A percentile compares a stretch with the other conserved stretches of the same genome.
Evolutionary conservation across 2,329 filamentous ascomycete genomes (phyloP).

Genomic region (Fusarium pseudonygamai): DNA sequence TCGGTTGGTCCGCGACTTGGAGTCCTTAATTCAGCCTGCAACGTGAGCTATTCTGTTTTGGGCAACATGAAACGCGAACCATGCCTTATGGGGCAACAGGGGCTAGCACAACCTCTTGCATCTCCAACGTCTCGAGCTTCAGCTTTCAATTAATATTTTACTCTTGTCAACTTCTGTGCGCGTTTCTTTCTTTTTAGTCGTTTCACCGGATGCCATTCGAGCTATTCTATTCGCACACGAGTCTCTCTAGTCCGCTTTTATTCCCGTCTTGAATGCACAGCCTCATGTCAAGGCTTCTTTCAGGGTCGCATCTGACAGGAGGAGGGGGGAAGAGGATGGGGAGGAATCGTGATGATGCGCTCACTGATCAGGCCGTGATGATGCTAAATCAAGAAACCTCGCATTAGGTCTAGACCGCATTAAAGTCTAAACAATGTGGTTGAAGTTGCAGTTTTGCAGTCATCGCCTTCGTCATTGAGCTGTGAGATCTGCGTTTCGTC

Average conservation of each 20-base stretch:
- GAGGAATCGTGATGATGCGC: conserved; percentile 16
- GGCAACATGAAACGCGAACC: conserved; percentile 22
- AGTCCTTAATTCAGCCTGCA: conserved; percentile 32
- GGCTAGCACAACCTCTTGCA: neutral
- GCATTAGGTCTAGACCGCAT: neutral
- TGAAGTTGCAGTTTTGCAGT: neutral
- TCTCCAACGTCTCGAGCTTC: conserved; percentile 29
- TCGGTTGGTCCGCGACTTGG: conserved; percentile 15
- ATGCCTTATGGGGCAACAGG: conserved; percentile 8
- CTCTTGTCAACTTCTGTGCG: conserved; percentile 8
- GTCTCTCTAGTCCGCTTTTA: conserved; percentile 10
- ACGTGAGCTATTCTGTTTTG: conserved; percentile 22
- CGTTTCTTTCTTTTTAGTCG: conserved; percentile 26
- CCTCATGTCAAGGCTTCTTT: conserved; percentile 22
- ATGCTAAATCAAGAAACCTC: conserved; percentile 2
- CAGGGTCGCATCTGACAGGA: conserved; percentile 7
- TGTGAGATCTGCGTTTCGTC: conserved; percentile 6
- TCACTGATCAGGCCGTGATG: conserved; percentile 1
- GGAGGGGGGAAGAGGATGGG: neutral
- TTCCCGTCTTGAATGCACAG: conserved; percentile 20
- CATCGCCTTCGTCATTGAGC: conserved; percentile 17
- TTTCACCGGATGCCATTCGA: conserved; percentile 6
- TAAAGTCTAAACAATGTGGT: neutral
- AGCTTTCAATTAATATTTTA: conserved; percentile 12
- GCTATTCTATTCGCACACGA: neutral